These are phyloP conservation scores for Neonothopanus nambi DNA, from an alignment of 1,284 basidiomycete genomes.

Conservation along the genomic window DNA sequence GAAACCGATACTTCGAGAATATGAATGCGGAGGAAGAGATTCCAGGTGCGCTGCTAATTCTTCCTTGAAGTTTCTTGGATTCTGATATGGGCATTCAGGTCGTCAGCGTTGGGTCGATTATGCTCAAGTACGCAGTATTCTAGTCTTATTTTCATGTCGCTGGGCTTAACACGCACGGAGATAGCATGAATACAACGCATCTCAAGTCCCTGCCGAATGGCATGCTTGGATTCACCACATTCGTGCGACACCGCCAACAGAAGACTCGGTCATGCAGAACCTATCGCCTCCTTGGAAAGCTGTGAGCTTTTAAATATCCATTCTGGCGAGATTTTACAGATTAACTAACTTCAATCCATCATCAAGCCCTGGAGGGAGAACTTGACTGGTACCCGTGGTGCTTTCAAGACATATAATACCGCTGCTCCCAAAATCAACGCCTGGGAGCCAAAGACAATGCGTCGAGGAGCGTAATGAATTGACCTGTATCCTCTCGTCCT, in stretches of 20 bases:
- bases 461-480: constrained; percentile 20
- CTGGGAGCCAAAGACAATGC: constrained; percentile 78
- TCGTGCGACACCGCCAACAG: constrained; percentile 74
- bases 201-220: constrained; percentile 93
- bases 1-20: constrained; percentile 93
- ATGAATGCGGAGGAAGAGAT: constrained; percentile 80
- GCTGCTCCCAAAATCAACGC: constrained; percentile 76
- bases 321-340: background rate
- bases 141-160: background rate
- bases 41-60: constrained; percentile 59
- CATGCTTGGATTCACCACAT: constrained; percentile 94
- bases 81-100: constrained; percentile 43
- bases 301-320: constrained; percentile 49
- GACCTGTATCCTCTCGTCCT: background rate
- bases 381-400: constrained; percentile 88
- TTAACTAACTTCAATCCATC: constrained; percentile 2
- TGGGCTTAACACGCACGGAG: background rate
- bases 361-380: constrained; percentile 79
- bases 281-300: constrained; percentile 79
- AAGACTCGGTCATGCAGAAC: constrained; percentile 72
- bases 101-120: constrained; percentile 95
- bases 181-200: constrained; percentile 84
- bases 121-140: constrained; percentile 58
- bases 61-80: background rate
- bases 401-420: constrained; percentile 88